These are phyloP conservation scores for Salvia hispanica DNA, from an alignment of 257 asterid species.

Conservation along the genomic window DNA sequence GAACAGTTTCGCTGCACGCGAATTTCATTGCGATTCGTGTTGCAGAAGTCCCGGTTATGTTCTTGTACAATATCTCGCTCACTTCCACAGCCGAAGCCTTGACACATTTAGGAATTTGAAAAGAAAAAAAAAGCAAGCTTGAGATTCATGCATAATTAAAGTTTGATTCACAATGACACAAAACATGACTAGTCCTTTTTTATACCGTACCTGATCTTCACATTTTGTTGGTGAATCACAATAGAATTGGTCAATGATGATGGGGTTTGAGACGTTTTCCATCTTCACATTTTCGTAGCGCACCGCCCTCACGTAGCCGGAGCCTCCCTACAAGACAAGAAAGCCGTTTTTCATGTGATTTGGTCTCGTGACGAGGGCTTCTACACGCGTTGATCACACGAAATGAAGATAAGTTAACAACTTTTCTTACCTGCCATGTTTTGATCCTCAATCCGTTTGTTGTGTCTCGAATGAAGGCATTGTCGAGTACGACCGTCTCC, in stretches of 20 bases:
- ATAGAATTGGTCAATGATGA: constrained; percentile 88
- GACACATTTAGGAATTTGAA: constrained; percentile 15
- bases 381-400: too few relatives aligned
- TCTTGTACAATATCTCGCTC: constrained; percentile 57
- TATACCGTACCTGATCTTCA: constrained; percentile 51
- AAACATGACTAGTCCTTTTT: too few relatives aligned
- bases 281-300: constrained; percentile 71
- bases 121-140: not conserved
- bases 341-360: too few relatives aligned
- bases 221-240: constrained; percentile 83
- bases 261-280: constrained; percentile 84
- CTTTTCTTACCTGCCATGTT: constrained; percentile 60
- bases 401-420: too few relatives aligned
- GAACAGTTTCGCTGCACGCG: constrained; percentile 79
- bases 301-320: constrained; percentile 71
- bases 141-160: not conserved
- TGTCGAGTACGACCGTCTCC: constrained; percentile 65
- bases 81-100: constrained; percentile 79
- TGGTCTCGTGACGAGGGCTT: too few relatives aligned
- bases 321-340: constrained; percentile 72
- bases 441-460: constrained; percentile 93
- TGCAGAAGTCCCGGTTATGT: constrained; percentile 68
- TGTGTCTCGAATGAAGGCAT: constrained; percentile 60
- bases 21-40: constrained; percentile 63
- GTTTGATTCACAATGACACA: not conserved